Percentiles rank a stretch among this genome's conserved stretches.
Evolutionary conservation across 83 land plant genomes (phyloP).

Genomic region (Thuja plicata): DNA sequence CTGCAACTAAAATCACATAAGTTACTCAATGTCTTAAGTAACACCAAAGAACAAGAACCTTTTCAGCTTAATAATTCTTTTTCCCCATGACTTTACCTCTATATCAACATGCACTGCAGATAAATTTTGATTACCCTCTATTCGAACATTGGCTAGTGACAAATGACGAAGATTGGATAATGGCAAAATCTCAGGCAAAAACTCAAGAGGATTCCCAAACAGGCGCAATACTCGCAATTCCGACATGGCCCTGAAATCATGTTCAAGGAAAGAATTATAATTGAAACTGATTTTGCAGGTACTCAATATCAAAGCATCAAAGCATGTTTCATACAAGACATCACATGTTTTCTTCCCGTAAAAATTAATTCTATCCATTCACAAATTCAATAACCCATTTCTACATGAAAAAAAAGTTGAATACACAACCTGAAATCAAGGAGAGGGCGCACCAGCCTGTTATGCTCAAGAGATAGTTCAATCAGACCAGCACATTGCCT

Average conservation of each 20-base stretch:
- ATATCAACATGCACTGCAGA: conserved; percentile 78
- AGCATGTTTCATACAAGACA: not conserved
- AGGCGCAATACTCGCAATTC: conserved; percentile 78
- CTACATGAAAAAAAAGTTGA: not conserved
- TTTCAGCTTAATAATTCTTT: not conserved
- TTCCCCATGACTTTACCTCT: conserved; percentile 58
- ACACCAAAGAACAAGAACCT: conserved; percentile 11
- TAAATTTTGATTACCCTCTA: conserved; percentile 84
- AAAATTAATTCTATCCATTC: not conserved
- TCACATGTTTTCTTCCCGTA: not conserved
- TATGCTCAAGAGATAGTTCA: conserved; percentile 92
- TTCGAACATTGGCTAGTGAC: conserved; percentile 94
- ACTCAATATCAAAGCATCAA: not conserved
- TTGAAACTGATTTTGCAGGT: not conserved
- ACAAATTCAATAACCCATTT: not conserved
- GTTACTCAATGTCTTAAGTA: conserved; percentile 5
- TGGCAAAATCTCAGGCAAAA: conserved; percentile 95
- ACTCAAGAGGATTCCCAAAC: conserved; percentile 97
- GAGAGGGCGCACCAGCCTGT: conserved; percentile 94
- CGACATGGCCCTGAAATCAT: conserved; percentile 88
- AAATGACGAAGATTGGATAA: conserved; percentile 77
- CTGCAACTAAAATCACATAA: conserved; percentile 45
- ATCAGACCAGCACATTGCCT: conserved; percentile 79
- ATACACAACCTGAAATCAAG: conserved; percentile 90
- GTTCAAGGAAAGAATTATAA: conserved; percentile 24